Percentiles rank a stretch among this genome's conserved stretches.
phyloP scores from a whole-genome alignment of 1,284 basidiomycete species.

The Naganishia sp. region DNA sequence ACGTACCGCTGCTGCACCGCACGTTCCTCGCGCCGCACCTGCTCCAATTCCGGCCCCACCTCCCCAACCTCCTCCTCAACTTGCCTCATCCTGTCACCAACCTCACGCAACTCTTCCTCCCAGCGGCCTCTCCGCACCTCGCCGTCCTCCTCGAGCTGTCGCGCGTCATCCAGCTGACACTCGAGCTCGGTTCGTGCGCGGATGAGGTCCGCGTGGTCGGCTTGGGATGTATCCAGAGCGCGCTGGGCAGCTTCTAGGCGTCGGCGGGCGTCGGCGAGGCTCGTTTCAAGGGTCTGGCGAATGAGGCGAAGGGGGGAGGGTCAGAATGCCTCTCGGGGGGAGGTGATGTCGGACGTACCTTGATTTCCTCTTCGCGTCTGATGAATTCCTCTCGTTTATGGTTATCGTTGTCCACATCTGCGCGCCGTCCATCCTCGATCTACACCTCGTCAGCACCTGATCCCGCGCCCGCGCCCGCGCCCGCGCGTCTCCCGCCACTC shows the following conservation, averaged over 20 bases:
- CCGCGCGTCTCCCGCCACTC: conserved; percentile 21
- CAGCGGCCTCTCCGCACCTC: conserved; percentile 58
- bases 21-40: conserved; percentile 61
- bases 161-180: conserved; percentile 78
- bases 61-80: conserved; percentile 66
- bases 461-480: background rate
- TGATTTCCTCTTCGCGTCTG: conserved; percentile 76
- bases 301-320: background rate
- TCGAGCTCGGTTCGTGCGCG: conserved; percentile 76
- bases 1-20: conserved; percentile 63
- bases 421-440: conserved; percentile 68
- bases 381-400: conserved; percentile 76
- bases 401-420: conserved; percentile 82
- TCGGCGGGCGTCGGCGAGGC: conserved; percentile 71
- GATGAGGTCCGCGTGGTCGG: conserved; percentile 64
- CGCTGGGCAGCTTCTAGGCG: conserved; percentile 65
- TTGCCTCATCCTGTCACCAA: conserved; percentile 64
- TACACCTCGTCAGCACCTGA: conserved; percentile 34
- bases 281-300: conserved; percentile 68
- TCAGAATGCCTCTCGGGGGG: background rate
- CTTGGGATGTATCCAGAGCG: conserved; percentile 46
- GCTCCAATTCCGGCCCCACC: conserved; percentile 69
- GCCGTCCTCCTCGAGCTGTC: conserved; percentile 67
- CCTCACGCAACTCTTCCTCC: conserved; percentile 64
- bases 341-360: conserved; percentile 58